phyloP scores from a whole-genome alignment of 1,284 basidiomycete genomes.

The Irpex rosettiformis region DNA sequence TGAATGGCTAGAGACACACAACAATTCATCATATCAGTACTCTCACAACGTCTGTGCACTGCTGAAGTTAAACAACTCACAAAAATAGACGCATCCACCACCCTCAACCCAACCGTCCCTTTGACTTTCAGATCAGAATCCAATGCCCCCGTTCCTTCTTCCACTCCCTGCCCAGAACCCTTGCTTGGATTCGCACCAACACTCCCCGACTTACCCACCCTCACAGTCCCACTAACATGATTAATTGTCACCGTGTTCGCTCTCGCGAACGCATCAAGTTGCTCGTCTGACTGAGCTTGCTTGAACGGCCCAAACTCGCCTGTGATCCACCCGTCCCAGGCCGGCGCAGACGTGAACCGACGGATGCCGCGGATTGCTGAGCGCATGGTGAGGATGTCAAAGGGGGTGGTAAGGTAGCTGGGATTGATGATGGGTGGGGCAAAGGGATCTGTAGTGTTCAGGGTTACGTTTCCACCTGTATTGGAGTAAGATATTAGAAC shows the following conservation, averaged over 20 bases:
- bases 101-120: slow-evolving; percentile 14
- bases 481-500: neutral
- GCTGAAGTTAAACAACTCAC: slow-evolving; percentile 8
- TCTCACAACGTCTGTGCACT: neutral
- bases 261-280: slow-evolving; percentile 17
- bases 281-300: slow-evolving; percentile 24
- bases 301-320: slow-evolving; percentile 18
- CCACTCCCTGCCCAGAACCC: no score
- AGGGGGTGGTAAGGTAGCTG: slow-evolving; percentile 12
- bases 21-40: neutral
- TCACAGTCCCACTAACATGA: slow-evolving; percentile 25
- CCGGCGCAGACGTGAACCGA: slow-evolving; percentile 16
- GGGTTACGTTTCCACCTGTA: slow-evolving; percentile 23
- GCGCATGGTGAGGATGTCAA: slow-evolving; percentile 19
- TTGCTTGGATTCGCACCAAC: neutral
- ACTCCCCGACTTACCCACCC: slow-evolving; percentile 18
- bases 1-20: neutral
- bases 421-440: slow-evolving; percentile 14
- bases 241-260: slow-evolving; percentile 19
- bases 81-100: slow-evolving; percentile 21
- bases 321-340: slow-evolving; percentile 20
- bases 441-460: slow-evolving; percentile 20
- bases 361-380: slow-evolving; percentile 15
- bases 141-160: slow-evolving; percentile 20
- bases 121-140: slow-evolving; percentile 5